phyloP scores from a whole-genome alignment of 2,329 filamentous ascomycete genomes.

The Akanthomyces muscarius region DNA sequence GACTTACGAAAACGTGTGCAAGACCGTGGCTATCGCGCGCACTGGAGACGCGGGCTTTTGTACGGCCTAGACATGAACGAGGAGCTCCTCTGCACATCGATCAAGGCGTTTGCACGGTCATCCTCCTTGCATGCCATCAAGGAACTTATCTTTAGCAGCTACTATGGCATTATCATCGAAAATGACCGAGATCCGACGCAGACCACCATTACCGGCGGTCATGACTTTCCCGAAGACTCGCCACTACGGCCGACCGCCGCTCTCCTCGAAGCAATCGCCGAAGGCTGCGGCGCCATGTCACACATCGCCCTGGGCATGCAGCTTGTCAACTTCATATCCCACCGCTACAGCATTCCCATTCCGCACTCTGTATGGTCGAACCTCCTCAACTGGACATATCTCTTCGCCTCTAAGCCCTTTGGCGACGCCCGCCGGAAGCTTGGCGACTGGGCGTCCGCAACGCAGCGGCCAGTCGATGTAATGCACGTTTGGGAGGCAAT shows the following conservation, averaged over 20 bases:
- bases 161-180: slow-evolving; percentile 29
- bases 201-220: slow-evolving; percentile 31
- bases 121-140: slow-evolving; percentile 33
- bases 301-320: slow-evolving; percentile 55
- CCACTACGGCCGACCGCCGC: slow-evolving; percentile 54
- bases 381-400: slow-evolving; percentile 63
- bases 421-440: slow-evolving; percentile 35
- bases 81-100: slow-evolving; percentile 36
- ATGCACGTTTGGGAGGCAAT: slow-evolving; percentile 56
- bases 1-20: slow-evolving; percentile 26
- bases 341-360: slow-evolving; percentile 55
- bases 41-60: slow-evolving; percentile 25
- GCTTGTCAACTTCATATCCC: slow-evolving; percentile 60
- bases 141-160: slow-evolving; percentile 29
- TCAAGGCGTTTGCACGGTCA: slow-evolving; percentile 41
- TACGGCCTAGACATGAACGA: slow-evolving; percentile 34
- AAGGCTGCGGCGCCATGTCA: slow-evolving; percentile 64
- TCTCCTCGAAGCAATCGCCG: slow-evolving; percentile 63
- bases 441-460: slow-evolving; percentile 26
- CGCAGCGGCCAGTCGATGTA: slow-evolving; percentile 42
- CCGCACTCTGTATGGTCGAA: slow-evolving; percentile 58
- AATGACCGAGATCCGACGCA: slow-evolving; percentile 22
- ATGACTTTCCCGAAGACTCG: slow-evolving; percentile 42
- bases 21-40: slow-evolving; percentile 26
- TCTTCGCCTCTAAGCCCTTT: slow-evolving; percentile 43